Conservation (phyloP, 2,329 filamentous ascomycete species). For the Talaromyces sp. region DNA sequence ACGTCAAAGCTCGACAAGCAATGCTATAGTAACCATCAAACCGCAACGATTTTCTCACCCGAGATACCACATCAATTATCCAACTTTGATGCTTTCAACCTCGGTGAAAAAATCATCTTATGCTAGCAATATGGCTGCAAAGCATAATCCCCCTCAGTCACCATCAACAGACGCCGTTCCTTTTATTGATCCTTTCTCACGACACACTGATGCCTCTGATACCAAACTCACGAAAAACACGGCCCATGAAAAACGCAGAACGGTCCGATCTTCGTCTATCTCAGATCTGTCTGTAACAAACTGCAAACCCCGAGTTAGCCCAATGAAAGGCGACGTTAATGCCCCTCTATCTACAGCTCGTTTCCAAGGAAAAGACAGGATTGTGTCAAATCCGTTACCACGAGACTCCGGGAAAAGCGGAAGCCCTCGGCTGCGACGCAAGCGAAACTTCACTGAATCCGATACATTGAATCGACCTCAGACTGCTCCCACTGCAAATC, state of each 20-base stretch:
- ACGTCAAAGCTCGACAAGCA: constrained; percentile 27
- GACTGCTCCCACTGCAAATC: constrained; percentile 29
- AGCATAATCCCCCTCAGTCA: constrained; percentile 2
- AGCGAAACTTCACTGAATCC: constrained; percentile 43
- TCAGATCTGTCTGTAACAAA: constrained; percentile 41
- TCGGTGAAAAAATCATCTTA: constrained; percentile 29
- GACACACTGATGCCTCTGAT: constrained; percentile 5
- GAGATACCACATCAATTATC: constrained; percentile 34
- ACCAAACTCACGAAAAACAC: background rate
- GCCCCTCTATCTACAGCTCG: constrained; percentile 20
- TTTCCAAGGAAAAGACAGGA: constrained; percentile 17
- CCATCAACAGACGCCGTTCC: background rate
- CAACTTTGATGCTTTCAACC: constrained; percentile 50
- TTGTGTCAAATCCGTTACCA: constrained; percentile 28
- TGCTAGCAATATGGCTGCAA: background rate
- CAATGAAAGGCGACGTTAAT: constrained; percentile 35
- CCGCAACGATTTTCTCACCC: constrained; percentile 39
- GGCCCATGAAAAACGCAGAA: constrained; percentile 29
- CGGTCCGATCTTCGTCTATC: constrained; percentile 49
- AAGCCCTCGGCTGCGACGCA: constrained; percentile 26
- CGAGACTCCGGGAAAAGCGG: constrained; percentile 28
- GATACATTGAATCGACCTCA: constrained; percentile 36
- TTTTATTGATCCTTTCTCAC: constrained; percentile 31
- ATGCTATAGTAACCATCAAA: constrained; percentile 39
- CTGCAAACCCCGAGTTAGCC: constrained; percentile 38